phyloP scores from a whole-genome alignment of 2,329 filamentous ascomycete genomes.

The Bipolaris cookei region DNA sequence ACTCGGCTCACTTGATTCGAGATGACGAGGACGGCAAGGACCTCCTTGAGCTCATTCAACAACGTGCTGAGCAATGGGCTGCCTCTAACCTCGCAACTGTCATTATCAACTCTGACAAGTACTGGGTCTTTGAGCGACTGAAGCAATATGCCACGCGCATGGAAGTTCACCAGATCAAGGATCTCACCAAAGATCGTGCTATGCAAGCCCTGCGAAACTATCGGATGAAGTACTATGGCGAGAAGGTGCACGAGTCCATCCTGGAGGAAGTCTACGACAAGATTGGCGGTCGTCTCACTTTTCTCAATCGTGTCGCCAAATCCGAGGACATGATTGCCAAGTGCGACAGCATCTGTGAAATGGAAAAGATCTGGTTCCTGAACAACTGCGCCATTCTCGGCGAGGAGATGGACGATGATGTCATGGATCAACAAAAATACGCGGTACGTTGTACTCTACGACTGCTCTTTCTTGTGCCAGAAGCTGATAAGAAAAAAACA shows the following conservation, averaged over 20 bases:
- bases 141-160: conserved; percentile 93
- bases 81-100: conserved; percentile 87
- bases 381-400: conserved; percentile 80
- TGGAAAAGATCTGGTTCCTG: conserved; percentile 79
- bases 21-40: conserved; percentile 94
- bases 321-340: conserved; percentile 78
- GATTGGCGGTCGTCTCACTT: conserved; percentile 87
- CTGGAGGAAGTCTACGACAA: conserved; percentile 82
- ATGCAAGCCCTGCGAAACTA: conserved; percentile 79
- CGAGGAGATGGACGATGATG: conserved; percentile 87
- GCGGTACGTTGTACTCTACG: conserved; percentile 65
- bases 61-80: conserved; percentile 95
- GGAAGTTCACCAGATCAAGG: conserved; percentile 86
- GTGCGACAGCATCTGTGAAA: conserved; percentile 73
- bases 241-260: conserved; percentile 61
- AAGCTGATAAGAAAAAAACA: no score
- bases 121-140: conserved; percentile 95
- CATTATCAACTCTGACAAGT: conserved; percentile 96
- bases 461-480: not conserved
- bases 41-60: conserved; percentile 90
- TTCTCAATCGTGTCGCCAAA: conserved; percentile 89
- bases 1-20: conserved; percentile 87
- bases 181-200: conserved; percentile 80
- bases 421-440: conserved; percentile 98
- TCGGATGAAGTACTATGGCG: conserved; percentile 76